A percentile compares a stretch with the other conserved stretches of the same genome.
Evolutionary conservation across 805 yeast species (phyloP).

Genomic region (Candida sonorensis): DNA sequence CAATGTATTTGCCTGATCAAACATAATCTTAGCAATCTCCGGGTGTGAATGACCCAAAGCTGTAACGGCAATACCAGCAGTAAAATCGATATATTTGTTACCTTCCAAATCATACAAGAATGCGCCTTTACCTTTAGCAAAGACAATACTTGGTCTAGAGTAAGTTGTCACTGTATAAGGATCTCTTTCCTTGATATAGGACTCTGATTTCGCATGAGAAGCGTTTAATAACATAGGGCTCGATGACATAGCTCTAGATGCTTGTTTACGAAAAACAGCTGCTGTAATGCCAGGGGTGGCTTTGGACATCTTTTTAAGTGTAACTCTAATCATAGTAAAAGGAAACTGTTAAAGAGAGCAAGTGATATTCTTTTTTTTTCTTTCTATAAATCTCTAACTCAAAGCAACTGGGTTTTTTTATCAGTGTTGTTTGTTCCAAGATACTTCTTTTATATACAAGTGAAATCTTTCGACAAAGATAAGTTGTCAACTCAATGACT

Average conservation of each 20-base stretch:
- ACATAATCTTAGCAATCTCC: constrained; percentile 62
- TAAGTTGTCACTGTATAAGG: constrained; percentile 71
- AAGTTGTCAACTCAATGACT: too few relatives aligned
- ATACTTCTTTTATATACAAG: too few relatives aligned
- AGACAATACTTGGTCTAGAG: constrained; percentile 68
- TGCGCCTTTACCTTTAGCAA: constrained; percentile 80
- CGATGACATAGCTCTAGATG: neutral
- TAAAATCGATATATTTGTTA: constrained; percentile 76
- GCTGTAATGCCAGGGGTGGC: too few relatives aligned
- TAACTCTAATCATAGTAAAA: too few relatives aligned
- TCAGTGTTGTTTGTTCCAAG: too few relatives aligned
- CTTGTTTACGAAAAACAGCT: too few relatives aligned
- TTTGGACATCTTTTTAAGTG: too few relatives aligned
- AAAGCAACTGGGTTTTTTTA: too few relatives aligned
- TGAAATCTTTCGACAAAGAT: too few relatives aligned
- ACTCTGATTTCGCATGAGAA: constrained; percentile 25
- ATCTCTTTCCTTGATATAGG: constrained; percentile 37
- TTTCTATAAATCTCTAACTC: too few relatives aligned
- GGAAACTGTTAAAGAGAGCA: too few relatives aligned
- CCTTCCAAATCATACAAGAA: constrained; percentile 74
- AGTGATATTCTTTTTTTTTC: too few relatives aligned
- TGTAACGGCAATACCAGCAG: constrained; percentile 97
- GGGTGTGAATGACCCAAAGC: constrained; percentile 83
- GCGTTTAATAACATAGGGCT: constrained; percentile 3
- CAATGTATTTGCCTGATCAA: constrained; percentile 64